Evolutionary conservation across 169 alveolate genomes (phyloP).

Genomic region (Theileria orientalis): DNA sequence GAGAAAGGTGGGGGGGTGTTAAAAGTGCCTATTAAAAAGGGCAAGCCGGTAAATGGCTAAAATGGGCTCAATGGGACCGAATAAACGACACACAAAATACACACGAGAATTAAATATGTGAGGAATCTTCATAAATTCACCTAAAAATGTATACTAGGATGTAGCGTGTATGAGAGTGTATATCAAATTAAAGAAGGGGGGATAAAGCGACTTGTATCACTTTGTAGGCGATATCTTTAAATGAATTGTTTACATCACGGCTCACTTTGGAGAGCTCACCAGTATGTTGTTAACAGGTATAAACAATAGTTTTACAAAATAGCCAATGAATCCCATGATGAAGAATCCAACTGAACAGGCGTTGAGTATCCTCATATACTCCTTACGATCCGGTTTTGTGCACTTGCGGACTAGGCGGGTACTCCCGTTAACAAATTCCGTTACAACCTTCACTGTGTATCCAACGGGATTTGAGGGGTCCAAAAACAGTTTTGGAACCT

Average conservation of each 20-base stretch:
- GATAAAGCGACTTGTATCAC: too few species aligned
- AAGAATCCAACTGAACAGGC: constrained; percentile 94
- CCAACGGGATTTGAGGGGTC: constrained; percentile 83
- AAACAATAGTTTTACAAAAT: constrained; percentile 89
- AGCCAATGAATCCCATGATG: constrained; percentile 94
- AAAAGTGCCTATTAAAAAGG: not conserved
- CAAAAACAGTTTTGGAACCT: constrained; percentile 67
- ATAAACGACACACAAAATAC: not conserved
- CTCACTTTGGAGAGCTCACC: constrained; percentile 71
- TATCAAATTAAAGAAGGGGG: not conserved
- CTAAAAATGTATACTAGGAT: not conserved
- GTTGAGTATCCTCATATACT: constrained; percentile 73
- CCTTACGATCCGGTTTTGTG: constrained; percentile 92
- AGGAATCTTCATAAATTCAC: not conserved
- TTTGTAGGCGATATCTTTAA: too few species aligned
- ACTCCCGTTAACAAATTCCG: constrained; percentile 87
- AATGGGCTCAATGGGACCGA: not conserved
- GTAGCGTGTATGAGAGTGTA: not conserved
- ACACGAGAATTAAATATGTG: not conserved
- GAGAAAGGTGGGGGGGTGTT: not conserved
- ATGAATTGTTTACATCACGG: too few species aligned
- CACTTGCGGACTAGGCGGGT: constrained; percentile 89
- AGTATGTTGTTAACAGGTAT: constrained; percentile 93
- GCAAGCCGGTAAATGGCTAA: not conserved
- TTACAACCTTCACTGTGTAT: constrained; percentile 73